A percentile compares a stretch with the other conserved stretches of the same genome.
phyloP scores from a whole-genome alignment of 2,329 filamentous ascomycete species.

The Fusarium albosuccineum region DNA sequence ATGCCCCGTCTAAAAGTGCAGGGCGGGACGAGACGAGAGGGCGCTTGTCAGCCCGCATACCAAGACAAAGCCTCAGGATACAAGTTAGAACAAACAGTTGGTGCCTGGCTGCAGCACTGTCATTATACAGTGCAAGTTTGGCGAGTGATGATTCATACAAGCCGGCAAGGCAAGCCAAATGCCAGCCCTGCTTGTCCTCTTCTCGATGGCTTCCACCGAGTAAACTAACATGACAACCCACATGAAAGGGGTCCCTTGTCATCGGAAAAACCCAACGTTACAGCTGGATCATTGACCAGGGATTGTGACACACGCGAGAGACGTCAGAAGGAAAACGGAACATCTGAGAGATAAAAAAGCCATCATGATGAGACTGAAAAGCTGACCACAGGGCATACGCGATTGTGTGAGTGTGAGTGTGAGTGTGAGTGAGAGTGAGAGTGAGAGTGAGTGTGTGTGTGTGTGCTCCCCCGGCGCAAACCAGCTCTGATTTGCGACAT shows the following conservation, averaged over 20 bases:
- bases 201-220: background rate
- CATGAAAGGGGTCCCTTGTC: conserved; percentile 2
- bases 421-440: conserved; percentile 1
- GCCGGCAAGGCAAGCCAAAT: background rate
- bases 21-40: conserved; percentile 13
- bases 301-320: conserved; percentile 8
- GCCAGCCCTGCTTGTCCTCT: background rate
- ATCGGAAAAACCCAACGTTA: conserved; percentile 26
- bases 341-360: background rate
- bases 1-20: background rate
- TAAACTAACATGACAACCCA: conserved; percentile 1
- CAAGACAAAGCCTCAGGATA: too few relatives aligned
- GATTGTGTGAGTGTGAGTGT: background rate
- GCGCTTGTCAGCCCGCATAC: conserved; percentile 12
- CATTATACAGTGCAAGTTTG: conserved; percentile 6
- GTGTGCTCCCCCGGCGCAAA: background rate
- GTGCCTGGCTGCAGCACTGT: background rate
- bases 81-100: too few relatives aligned
- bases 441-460: background rate
- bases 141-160: background rate
- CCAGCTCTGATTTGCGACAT: conserved; percentile 1
- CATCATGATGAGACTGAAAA: background rate
- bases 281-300: conserved; percentile 7
- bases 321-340: background rate
- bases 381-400: background rate